A percentile compares a stretch with the other conserved stretches of the same genome.
phyloP scores from a whole-genome alignment of 2,329 filamentous ascomycete species.

The Xylaria sp. region DNA sequence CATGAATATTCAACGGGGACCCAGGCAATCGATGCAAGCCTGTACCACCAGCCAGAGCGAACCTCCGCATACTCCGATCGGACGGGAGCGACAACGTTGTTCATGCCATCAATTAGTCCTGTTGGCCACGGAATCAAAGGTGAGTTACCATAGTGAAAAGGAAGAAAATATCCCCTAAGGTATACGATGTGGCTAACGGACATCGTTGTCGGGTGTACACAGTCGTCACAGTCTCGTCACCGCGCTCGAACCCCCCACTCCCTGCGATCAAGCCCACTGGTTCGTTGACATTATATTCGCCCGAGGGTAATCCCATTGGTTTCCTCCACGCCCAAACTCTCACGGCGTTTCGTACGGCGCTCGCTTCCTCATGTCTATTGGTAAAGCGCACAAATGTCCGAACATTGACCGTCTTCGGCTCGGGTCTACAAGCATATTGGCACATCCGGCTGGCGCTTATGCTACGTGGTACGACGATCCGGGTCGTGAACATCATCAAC shows the following conservation, averaged over 20 bases:
- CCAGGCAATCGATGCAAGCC: constrained; percentile 55
- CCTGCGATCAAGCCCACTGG: constrained; percentile 66
- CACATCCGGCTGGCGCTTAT: constrained; percentile 87
- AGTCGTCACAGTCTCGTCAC: constrained; percentile 72
- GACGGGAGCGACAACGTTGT: constrained; percentile 71
- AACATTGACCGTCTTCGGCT: constrained; percentile 85
- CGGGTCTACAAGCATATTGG: constrained; percentile 93
- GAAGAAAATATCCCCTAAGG: background rate
- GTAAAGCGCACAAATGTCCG: constrained; percentile 74
- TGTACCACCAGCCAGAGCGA: constrained; percentile 67
- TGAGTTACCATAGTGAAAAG: constrained; percentile 42
- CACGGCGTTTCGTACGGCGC: constrained; percentile 83
- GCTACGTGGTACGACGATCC: constrained; percentile 75
- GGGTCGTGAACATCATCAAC: constrained; percentile 85
- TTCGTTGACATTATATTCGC: constrained; percentile 74
- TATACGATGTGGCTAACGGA: background rate
- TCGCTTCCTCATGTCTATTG: constrained; percentile 75
- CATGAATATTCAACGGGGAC: constrained; percentile 71
- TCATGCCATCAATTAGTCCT: constrained; percentile 77
- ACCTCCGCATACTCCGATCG: constrained; percentile 59
- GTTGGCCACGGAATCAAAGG: constrained; percentile 76
- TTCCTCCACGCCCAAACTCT: constrained; percentile 78
- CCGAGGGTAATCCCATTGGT: constrained; percentile 70
- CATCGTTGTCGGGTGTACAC: constrained; percentile 16
- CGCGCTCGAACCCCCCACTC: constrained; percentile 47